Evolutionary conservation across 345 rosid species (phyloP).

Genomic region (Iberis pinnata): DNA sequence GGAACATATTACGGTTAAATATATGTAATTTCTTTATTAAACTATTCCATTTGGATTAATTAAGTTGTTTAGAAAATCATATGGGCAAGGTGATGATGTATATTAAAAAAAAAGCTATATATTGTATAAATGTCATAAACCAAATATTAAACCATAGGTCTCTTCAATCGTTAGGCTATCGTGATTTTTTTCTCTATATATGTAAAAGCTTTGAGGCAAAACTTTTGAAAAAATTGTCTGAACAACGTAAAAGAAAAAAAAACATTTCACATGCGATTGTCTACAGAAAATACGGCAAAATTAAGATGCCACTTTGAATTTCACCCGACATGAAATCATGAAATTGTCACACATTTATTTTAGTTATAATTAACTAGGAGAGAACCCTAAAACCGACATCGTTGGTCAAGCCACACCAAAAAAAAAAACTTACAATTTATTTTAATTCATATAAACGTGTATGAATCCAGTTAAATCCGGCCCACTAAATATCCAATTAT

Average conservation of each 20-base stretch:
- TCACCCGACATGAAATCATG: constrained; percentile 35
- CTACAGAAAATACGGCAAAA: constrained; percentile 15
- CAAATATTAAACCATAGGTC: no score
- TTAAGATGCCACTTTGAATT: constrained; percentile 24
- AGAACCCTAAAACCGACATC: constrained; percentile 23
- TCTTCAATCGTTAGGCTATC: no score
- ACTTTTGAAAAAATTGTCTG: constrained; percentile 9
- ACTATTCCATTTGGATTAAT: no score
- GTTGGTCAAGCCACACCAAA: constrained; percentile 17
- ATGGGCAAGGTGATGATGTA: no score
- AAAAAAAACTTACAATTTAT: not conserved
- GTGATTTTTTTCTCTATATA: not conserved
- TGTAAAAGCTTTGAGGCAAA: not conserved
- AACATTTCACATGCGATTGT: constrained; percentile 32
- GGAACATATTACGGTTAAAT: no score
- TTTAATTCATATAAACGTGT: constrained; percentile 12
- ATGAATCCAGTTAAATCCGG: constrained; percentile 22
- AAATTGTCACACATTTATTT: constrained; percentile 22
- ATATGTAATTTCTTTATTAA: no score
- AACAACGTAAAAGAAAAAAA: constrained; percentile 17
- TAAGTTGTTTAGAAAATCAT: no score
- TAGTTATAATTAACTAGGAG: constrained; percentile 2
- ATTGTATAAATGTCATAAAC: no score
- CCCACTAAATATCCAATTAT: constrained; percentile 20
- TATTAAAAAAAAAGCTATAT: no score